A percentile compares a stretch with the other conserved stretches of the same genome.
Conservation (phyloP, 176 grass and related monocot genomes). For the Avena eriantha region DNA sequence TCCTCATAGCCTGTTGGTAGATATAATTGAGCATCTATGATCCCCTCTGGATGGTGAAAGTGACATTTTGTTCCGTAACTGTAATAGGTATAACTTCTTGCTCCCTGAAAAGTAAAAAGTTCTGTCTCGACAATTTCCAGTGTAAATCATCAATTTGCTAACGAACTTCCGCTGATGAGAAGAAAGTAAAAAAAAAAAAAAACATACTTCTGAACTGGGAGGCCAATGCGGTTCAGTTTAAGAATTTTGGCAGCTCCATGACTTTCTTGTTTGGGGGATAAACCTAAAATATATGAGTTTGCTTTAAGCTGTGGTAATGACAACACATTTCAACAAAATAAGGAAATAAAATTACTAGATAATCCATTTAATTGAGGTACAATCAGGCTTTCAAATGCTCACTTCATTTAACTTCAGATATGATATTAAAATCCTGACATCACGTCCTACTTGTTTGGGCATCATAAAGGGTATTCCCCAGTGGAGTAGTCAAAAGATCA, state of each 20-base stretch:
- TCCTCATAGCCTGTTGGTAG: constrained; percentile 19
- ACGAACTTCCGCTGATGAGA: constrained; percentile 9
- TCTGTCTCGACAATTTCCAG: constrained; percentile 21
- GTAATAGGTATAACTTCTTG: constrained; percentile 55
- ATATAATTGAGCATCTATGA: constrained; percentile 42
- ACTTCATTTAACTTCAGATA: constrained; percentile 16
- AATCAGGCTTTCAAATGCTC: background rate
- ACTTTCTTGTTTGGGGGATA: constrained; percentile 24
- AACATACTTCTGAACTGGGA: constrained; percentile 63
- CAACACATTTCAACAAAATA: constrained; percentile 4
- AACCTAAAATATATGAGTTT: background rate
- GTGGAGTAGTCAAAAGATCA: no score
- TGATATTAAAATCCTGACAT: background rate
- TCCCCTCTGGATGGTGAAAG: constrained; percentile 57
- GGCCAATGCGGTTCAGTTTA: constrained; percentile 52
- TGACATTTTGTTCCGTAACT: constrained; percentile 65
- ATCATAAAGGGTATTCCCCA: background rate
- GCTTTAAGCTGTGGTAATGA: constrained; percentile 34
- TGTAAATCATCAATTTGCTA: constrained; percentile 19
- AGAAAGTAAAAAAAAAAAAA: background rate
- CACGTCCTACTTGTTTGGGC: background rate
- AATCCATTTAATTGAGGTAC: background rate
- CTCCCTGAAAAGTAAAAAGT: constrained; percentile 51
- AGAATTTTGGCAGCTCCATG: constrained; percentile 36
- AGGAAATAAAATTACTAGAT: background rate